A percentile compares a stretch with the other conserved stretches of the same genome.
Evolutionary conservation across 495 filamentous ascomycete genomes (phyloP).

Genomic region (Chaetomium tenue): DNA sequence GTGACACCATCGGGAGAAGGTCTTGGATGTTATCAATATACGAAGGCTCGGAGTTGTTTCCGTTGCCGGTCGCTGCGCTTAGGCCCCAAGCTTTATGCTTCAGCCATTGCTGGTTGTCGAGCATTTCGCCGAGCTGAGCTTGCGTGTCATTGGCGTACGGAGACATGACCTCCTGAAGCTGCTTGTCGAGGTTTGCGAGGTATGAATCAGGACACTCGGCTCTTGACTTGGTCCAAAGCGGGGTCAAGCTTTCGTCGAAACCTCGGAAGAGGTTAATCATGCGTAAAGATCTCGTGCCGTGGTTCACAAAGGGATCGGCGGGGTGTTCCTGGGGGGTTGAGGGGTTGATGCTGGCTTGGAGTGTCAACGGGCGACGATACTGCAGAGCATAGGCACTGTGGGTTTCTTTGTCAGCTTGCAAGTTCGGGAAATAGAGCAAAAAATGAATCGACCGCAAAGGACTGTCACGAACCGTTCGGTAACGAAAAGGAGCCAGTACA

Average conservation of each 20-base stretch:
- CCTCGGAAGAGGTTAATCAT: slow-evolving; percentile 66
- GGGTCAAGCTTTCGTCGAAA: slow-evolving; percentile 68
- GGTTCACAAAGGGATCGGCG: slow-evolving; percentile 50
- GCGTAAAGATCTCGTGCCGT: slow-evolving; percentile 61
- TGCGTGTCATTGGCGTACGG: slow-evolving; percentile 62
- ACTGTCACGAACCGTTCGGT: slow-evolving; percentile 59
- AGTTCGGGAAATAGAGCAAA: not conserved
- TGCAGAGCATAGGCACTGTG: slow-evolving; percentile 70
- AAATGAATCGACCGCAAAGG: not conserved
- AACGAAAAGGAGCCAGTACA: slow-evolving; percentile 72
- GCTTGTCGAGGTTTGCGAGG: slow-evolving; percentile 61
- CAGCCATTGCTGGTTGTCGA: slow-evolving; percentile 79
- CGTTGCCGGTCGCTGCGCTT: slow-evolving; percentile 45
- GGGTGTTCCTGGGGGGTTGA: slow-evolving; percentile 64
- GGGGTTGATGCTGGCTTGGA: slow-evolving; percentile 59
- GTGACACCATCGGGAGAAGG: slow-evolving; percentile 61
- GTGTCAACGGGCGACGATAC: slow-evolving; percentile 61
- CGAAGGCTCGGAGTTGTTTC: slow-evolving; percentile 57
- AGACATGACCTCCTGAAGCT: slow-evolving; percentile 63
- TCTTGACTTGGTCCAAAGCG: slow-evolving; percentile 70
- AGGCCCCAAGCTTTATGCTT: slow-evolving; percentile 78
- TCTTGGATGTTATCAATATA: slow-evolving; percentile 71
- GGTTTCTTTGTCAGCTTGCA: slow-evolving; percentile 22
- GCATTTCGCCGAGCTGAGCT: slow-evolving; percentile 66
- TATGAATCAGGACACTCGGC: slow-evolving; percentile 57